These are phyloP conservation scores for Lizonia empirigonia DNA, from an alignment of 2,329 filamentous ascomycete genomes.

Conservation along the genomic window DNA sequence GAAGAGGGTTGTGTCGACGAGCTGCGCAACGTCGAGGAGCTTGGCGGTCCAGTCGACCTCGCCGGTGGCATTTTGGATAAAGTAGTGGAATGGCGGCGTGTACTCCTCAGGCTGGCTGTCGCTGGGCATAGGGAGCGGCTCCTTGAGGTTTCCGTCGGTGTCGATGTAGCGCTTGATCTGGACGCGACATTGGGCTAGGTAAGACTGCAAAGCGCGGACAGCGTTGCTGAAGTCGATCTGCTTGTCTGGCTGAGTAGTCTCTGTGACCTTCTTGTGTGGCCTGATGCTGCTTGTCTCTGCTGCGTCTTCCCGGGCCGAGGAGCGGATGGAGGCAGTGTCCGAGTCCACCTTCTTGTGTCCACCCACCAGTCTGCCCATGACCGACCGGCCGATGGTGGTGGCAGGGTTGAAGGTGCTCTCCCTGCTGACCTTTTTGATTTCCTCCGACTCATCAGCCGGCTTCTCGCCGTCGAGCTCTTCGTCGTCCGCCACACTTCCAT, in stretches of 20 bases:
- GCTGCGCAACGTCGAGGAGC: constrained; percentile 74
- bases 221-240: constrained; percentile 73
- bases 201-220: constrained; percentile 81
- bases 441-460: constrained; percentile 24
- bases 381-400: constrained; percentile 45
- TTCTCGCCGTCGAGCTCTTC: constrained; percentile 36
- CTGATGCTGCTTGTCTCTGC: constrained; percentile 64
- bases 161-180: constrained; percentile 66
- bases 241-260: constrained; percentile 56
- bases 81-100: constrained; percentile 52
- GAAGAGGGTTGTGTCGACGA: constrained; percentile 95
- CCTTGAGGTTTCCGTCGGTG: constrained; percentile 63
- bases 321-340: constrained; percentile 64
- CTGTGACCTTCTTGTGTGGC: constrained; percentile 48
- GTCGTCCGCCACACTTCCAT: constrained; percentile 45
- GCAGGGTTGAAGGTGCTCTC: constrained; percentile 24
- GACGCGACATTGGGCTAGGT: constrained; percentile 81
- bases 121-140: constrained; percentile 58
- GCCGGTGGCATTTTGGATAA: constrained; percentile 44
- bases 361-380: constrained; percentile 56
- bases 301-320: constrained; percentile 60
- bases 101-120: constrained; percentile 46
- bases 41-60: constrained; percentile 68
- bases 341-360: constrained; percentile 54
- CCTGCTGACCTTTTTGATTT: constrained; percentile 27